Conservation (phyloP, 306 rosid species). For the Sesbania bispinosa region DNA sequence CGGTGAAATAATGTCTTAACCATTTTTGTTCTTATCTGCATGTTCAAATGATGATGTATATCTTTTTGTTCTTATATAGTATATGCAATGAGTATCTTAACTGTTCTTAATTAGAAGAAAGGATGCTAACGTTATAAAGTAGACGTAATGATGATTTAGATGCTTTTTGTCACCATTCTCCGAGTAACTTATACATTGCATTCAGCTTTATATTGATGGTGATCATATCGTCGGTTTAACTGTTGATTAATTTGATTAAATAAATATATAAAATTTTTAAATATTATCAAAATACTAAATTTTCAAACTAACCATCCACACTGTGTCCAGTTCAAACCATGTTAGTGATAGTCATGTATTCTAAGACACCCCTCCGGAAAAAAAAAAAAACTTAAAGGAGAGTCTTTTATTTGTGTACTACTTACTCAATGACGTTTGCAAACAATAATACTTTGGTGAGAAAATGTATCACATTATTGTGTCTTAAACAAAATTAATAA, state of each 20-base stretch:
- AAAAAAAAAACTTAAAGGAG: background rate
- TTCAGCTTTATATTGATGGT: background rate
- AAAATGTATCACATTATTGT: background rate
- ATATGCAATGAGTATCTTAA: conserved; percentile 3
- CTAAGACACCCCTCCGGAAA: too few relatives aligned
- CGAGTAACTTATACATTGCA: background rate
- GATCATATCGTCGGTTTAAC: background rate
- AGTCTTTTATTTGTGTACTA: background rate
- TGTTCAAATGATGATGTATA: conserved; percentile 7
- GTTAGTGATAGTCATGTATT: background rate
- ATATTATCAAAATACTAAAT: background rate
- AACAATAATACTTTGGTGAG: background rate
- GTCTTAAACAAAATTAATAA: background rate
- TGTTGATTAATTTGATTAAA: background rate
- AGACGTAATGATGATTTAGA: conserved; percentile 7
- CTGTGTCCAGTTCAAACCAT: too few relatives aligned
- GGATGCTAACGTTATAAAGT: background rate
- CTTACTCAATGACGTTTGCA: background rate
- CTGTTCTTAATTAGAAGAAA: background rate
- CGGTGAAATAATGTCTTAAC: background rate
- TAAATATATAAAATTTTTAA: background rate
- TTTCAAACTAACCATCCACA: background rate
- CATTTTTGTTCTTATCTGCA: conserved; percentile 6
- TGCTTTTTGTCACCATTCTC: conserved; percentile 1
- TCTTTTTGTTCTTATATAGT: background rate